phyloP scores from a whole-genome alignment of 768 basidiomycete species.

The Psilocybe subaeruginosa region DNA sequence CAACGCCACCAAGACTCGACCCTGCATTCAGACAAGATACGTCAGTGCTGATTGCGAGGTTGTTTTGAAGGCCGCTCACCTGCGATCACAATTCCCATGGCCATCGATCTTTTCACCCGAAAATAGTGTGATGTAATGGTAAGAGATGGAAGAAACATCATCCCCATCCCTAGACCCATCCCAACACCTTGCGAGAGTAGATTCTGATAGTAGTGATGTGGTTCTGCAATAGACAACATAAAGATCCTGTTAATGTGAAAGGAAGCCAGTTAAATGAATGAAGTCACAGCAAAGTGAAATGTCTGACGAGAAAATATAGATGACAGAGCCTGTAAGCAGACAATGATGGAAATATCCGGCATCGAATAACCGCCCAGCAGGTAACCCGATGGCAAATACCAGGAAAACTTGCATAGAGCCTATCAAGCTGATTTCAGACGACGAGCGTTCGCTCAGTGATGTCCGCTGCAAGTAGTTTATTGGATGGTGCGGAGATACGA shows the following conservation, averaged over 20 bases:
- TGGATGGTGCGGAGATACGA: not conserved
- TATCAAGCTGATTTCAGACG: constrained; percentile 52
- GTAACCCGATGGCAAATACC: constrained; percentile 46
- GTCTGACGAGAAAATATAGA: constrained; percentile 47
- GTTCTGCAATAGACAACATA: constrained; percentile 52
- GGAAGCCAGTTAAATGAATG: not conserved
- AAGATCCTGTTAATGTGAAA: constrained; percentile 36
- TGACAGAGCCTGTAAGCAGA: constrained; percentile 37
- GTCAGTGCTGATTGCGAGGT: not conserved
- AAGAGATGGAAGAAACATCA: constrained; percentile 56
- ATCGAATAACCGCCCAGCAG: constrained; percentile 49
- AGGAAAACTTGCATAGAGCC: constrained; percentile 54
- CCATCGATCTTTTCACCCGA: constrained; percentile 45
- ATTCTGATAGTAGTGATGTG: constrained; percentile 52
- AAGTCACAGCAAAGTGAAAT: not conserved
- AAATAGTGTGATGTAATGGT: constrained; percentile 61
- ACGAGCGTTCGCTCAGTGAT: constrained; percentile 38
- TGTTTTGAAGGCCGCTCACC: constrained; percentile 30
- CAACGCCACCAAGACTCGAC: constrained; percentile 50
- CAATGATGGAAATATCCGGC: constrained; percentile 51
- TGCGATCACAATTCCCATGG: constrained; percentile 57
- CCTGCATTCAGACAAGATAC: constrained; percentile 24
- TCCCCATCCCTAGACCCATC: constrained; percentile 57
- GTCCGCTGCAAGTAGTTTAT: constrained; percentile 28
- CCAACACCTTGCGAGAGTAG: constrained; percentile 60